Conservation (phyloP, 176 grass and related monocot species). For the Tuctoria greenei region DNA sequence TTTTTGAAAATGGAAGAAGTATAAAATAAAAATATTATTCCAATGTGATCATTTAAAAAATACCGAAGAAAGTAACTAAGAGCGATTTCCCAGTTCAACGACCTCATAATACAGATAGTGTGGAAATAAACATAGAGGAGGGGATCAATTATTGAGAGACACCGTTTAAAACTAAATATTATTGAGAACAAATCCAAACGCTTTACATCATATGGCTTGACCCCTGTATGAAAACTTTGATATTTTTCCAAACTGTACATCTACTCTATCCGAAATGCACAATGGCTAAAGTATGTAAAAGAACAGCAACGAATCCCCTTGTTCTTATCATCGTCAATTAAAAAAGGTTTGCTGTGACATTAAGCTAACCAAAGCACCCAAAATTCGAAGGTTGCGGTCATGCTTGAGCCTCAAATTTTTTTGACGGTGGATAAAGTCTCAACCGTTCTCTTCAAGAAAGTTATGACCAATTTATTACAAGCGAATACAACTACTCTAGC, state of each 20-base stretch:
- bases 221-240: neutral
- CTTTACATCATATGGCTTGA: neutral
- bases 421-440: too few species aligned
- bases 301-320: neutral
- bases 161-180: neutral
- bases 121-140: neutral
- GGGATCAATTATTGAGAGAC: neutral
- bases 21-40: too few species aligned
- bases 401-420: neutral
- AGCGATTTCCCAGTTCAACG: neutral
- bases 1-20: too few species aligned
- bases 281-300: neutral
- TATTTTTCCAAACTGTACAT: neutral
- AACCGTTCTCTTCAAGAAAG: too few species aligned
- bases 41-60: too few species aligned
- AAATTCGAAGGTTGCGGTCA: neutral
- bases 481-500: too few species aligned
- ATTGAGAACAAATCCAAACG: neutral
- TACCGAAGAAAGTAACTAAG: too few species aligned
- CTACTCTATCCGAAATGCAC: slow-evolving; percentile 1
- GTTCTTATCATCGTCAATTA: neutral
- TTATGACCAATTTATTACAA: too few species aligned
- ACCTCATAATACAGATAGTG: neutral
- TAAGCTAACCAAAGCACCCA: slow-evolving; percentile 3
- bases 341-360: neutral